Conservation (phyloP, 768 basidiomycete species). For the Mycena kentingensis region DNA sequence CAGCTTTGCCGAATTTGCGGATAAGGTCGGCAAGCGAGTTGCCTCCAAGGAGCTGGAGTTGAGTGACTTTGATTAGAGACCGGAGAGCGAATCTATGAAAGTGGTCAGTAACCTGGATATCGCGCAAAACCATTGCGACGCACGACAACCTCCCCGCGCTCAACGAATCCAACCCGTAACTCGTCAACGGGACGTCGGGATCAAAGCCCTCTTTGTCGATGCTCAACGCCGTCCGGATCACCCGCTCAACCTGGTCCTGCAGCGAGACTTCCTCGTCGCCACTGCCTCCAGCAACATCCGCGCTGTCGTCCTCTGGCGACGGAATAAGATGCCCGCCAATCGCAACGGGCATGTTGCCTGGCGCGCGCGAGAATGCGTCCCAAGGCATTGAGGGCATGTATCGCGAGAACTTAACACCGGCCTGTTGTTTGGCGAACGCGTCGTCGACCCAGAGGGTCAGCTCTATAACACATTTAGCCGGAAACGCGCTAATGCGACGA, state of each 20-base stretch:
- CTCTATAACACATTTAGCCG: not conserved
- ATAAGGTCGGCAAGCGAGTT: constrained; percentile 4
- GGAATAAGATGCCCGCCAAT: constrained; percentile 1
- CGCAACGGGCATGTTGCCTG: not conserved
- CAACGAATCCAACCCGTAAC: constrained; percentile 1
- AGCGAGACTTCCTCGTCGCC: not conserved
- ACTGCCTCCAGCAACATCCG: not conserved
- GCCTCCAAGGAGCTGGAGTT: not conserved
- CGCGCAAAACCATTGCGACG: not conserved
- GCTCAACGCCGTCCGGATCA: not conserved
- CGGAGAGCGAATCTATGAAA: not conserved
- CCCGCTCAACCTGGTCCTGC: not conserved
- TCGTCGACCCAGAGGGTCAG: constrained; percentile 2
- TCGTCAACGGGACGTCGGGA: constrained; percentile 1
- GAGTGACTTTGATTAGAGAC: not conserved
- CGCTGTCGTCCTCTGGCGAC: not conserved
- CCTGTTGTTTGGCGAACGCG: not conserved
- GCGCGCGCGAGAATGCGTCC: not conserved
- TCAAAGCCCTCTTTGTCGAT: not conserved
- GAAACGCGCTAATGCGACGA: not conserved
- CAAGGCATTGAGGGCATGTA: not conserved
- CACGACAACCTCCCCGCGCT: not conserved
- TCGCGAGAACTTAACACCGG: not conserved
- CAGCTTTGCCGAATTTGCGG: constrained; percentile 1
- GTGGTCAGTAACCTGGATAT: not conserved